Conservation (phyloP, 768 basidiomycete species). For the Aureoboletus auriporus region DNA sequence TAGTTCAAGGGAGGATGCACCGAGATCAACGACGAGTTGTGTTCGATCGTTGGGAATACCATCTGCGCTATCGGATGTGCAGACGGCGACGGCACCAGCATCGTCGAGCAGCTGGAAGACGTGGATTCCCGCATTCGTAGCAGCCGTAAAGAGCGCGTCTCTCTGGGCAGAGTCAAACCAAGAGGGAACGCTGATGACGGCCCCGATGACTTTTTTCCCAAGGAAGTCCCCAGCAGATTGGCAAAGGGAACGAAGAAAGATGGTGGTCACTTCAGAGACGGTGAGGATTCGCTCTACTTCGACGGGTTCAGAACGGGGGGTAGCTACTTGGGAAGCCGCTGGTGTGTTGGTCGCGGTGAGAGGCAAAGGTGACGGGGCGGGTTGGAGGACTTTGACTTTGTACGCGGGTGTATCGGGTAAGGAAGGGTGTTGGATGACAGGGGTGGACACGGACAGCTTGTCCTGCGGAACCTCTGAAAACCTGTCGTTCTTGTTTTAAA, state of each 20-base stretch:
- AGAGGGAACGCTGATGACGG: slow-evolving; percentile 79
- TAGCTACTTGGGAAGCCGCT: slow-evolving; percentile 61
- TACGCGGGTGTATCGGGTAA: slow-evolving; percentile 73
- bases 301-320: slow-evolving; percentile 71
- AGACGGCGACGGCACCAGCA: slow-evolving; percentile 64
- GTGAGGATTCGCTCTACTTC: slow-evolving; percentile 69
- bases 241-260: slow-evolving; percentile 82
- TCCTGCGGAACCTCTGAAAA: slow-evolving; percentile 72
- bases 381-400: slow-evolving; percentile 75
- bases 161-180: slow-evolving; percentile 70
- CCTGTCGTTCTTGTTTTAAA: slow-evolving; percentile 34
- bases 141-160: slow-evolving; percentile 68
- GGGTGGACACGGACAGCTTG: slow-evolving; percentile 51
- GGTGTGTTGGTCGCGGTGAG: slow-evolving; percentile 55
- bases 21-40: slow-evolving; percentile 78
- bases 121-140: slow-evolving; percentile 73
- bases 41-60: slow-evolving; percentile 59
- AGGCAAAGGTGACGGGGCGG: slow-evolving; percentile 67
- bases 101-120: slow-evolving; percentile 89
- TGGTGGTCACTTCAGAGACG: slow-evolving; percentile 75
- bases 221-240: slow-evolving; percentile 90
- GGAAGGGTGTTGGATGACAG: slow-evolving; percentile 74
- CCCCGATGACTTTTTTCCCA: slow-evolving; percentile 70
- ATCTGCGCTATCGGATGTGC: slow-evolving; percentile 44
- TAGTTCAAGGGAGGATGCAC: slow-evolving; percentile 66